Evolutionary conservation across 1,284 basidiomycete genomes (phyloP), one percentile per base, ranked within the genome.

Genomic region (Ganoderma resinaceum): DNA sequence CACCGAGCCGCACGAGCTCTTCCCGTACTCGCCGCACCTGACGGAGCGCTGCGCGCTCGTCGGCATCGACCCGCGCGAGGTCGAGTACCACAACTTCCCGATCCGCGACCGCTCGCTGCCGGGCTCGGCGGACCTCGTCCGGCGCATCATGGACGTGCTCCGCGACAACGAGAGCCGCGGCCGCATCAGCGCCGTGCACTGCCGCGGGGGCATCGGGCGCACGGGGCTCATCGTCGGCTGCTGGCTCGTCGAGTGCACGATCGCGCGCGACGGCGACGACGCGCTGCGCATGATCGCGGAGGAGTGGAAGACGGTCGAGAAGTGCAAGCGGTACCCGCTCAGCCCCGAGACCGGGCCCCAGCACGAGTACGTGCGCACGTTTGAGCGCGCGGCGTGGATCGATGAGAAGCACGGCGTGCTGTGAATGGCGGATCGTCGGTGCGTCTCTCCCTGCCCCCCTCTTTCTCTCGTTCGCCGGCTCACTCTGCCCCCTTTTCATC

Each of bases 301-400:
- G 65, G 87, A 92, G 72, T 93, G 92, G 92, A 85, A 86, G 76
- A 85, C 83, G 3, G 91, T 93, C 60, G 91, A 91, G 79, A 93
- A 93, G 81, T 91, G 85, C 81, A 87, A 84, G 65, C 83, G 90
- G 8, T 93, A 88, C 78, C 91, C 91, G 1, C 85, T 88, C 76
- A 90, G 88, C 73, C 91, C 92, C n/a, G 91, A 93, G 81, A 93
- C 91, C 0, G 91, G 91, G 14, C 84, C 89, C 2, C 91, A 93
- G 78, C 89, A 88, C 76, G 88, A 92, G 74, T 93, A 88, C 75
- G 91, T 93, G 43, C 82, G 82, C 75, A 85, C 84, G 74, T 91
- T 84, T 72, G 68, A 72, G 66, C 75, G 73, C 6, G 69, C 72
- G 52, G 72, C 69, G 66, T 73, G 72, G 71, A 72, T 72, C 71